These are phyloP conservation scores for Plasmodium blacklocki DNA, from an alignment of 169 alveolate species.

Conservation along the genomic window DNA sequence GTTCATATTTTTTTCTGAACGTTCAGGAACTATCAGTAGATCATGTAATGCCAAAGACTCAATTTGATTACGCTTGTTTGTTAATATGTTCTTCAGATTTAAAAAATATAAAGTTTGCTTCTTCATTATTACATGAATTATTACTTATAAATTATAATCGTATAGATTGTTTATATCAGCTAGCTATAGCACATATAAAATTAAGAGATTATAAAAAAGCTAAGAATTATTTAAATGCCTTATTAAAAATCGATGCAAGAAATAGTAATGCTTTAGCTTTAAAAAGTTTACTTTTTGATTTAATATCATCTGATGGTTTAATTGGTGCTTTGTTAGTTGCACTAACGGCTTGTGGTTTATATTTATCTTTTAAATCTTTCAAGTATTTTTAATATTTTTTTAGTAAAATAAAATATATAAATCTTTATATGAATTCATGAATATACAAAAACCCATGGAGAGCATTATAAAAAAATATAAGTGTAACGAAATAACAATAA, in stretches of 20 bases:
- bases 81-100: constrained; percentile 70
- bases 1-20: background rate
- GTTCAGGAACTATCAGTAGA: constrained; percentile 51
- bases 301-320: constrained; percentile 55
- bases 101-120: constrained; percentile 51
- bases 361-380: constrained; percentile 74
- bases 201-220: constrained; percentile 82
- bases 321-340: constrained; percentile 32
- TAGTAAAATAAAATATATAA: background rate
- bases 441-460: too few species aligned
- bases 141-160: constrained; percentile 66
- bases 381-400: constrained; percentile 39
- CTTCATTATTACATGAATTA: constrained; percentile 57
- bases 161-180: constrained; percentile 82
- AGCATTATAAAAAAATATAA: too few species aligned
- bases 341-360: constrained; percentile 51
- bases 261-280: constrained; percentile 56
- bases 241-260: constrained; percentile 79
- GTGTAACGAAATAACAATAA: too few species aligned
- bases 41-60: constrained; percentile 73
- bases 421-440: background rate
- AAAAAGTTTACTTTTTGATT: constrained; percentile 45
- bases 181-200: constrained; percentile 84
- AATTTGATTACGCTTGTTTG: constrained; percentile 62
- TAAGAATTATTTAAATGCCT: constrained; percentile 80